Evolutionary conservation across 768 basidiomycete species (phyloP).

Genomic region (Russula virescens): DNA sequence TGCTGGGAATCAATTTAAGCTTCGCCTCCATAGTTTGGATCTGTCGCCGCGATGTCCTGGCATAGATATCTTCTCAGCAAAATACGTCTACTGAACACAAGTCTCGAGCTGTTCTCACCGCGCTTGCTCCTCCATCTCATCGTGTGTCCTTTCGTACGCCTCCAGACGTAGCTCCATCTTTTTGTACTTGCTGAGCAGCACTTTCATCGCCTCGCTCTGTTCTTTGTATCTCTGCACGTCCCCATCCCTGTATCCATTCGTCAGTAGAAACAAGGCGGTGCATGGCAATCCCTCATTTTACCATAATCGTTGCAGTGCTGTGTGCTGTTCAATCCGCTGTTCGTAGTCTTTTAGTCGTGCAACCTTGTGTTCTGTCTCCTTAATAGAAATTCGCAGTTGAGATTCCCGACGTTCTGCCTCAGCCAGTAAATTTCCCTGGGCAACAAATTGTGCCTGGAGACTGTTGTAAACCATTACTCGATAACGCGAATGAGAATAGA

Average conservation of each 20-base stretch:
- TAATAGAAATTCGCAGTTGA: slow-evolving; percentile 64
- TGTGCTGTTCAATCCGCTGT: slow-evolving; percentile 75
- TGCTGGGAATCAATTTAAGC: slow-evolving; percentile 37
- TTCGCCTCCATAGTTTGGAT: slow-evolving; percentile 59
- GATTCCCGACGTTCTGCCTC: slow-evolving; percentile 69
- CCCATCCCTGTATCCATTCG: slow-evolving; percentile 49
- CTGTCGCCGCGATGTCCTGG: slow-evolving; percentile 52
- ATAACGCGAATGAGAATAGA: neutral
- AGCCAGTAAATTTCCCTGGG: slow-evolving; percentile 61
- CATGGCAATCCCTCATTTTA: slow-evolving; percentile 27
- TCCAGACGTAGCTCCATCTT: slow-evolving; percentile 63
- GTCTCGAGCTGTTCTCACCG: slow-evolving; percentile 40
- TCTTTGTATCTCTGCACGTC: slow-evolving; percentile 69
- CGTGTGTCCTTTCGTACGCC: slow-evolving; percentile 49
- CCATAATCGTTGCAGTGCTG: slow-evolving; percentile 75
- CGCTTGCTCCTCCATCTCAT: slow-evolving; percentile 50
- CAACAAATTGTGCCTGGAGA: slow-evolving; percentile 56
- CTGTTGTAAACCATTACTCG: neutral
- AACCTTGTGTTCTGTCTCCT: slow-evolving; percentile 77
- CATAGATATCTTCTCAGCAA: neutral
- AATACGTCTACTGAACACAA: slow-evolving; percentile 1
- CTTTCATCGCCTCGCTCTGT: slow-evolving; percentile 51
- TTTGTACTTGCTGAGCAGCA: slow-evolving; percentile 51
- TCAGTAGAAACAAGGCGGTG: neutral
- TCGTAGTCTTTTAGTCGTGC: slow-evolving; percentile 81